phyloP scores from a whole-genome alignment of 495 filamentous ascomycete species.

The Aspergillus saccharolyticus region DNA sequence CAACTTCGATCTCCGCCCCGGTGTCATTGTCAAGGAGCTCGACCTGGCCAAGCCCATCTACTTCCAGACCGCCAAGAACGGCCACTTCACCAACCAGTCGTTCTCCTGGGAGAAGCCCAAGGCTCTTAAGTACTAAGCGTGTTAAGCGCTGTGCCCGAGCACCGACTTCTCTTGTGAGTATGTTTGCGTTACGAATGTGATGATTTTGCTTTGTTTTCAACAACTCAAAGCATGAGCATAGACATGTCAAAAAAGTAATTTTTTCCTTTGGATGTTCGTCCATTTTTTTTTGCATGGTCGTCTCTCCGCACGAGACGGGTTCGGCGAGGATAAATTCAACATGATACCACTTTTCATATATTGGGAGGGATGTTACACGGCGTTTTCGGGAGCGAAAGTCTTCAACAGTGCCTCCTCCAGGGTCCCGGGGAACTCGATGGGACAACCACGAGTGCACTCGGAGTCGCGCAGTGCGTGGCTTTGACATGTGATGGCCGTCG shows the following conservation, averaged over 20 bases:
- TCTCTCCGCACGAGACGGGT: constrained; percentile 31
- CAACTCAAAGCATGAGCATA: constrained; percentile 53
- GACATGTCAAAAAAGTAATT: constrained; percentile 33
- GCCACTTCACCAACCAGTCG: constrained; percentile 97
- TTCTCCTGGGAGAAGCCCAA: constrained; percentile 99
- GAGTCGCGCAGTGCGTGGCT: constrained; percentile 4
- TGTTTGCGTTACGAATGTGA: constrained; percentile 45
- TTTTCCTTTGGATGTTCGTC: constrained; percentile 26
- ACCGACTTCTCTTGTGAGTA: constrained; percentile 13
- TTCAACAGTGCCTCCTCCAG: constrained; percentile 34
- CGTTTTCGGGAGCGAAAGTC: constrained; percentile 43
- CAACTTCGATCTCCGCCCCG: constrained; percentile 96
- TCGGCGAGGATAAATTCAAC: constrained; percentile 51
- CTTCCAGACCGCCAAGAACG: constrained; percentile 97
- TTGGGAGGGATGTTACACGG: constrained; percentile 43
- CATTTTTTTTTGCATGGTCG: constrained; percentile 45
- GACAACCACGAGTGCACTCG: constrained; percentile 6
- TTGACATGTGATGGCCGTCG: constrained; percentile 1
- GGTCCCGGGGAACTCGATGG: constrained; percentile 11
- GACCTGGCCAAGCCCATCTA: constrained; percentile 95
- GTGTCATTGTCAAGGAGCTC: constrained; percentile 97
- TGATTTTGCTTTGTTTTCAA: constrained; percentile 58
- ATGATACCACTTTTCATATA: constrained; percentile 51
- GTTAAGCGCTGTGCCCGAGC: constrained; percentile 11
- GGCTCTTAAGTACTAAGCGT: constrained; percentile 74